These are phyloP conservation scores for Leptographium lundbergii DNA, from an alignment of 2,329 filamentous ascomycete species.

Conservation along the genomic window DNA sequence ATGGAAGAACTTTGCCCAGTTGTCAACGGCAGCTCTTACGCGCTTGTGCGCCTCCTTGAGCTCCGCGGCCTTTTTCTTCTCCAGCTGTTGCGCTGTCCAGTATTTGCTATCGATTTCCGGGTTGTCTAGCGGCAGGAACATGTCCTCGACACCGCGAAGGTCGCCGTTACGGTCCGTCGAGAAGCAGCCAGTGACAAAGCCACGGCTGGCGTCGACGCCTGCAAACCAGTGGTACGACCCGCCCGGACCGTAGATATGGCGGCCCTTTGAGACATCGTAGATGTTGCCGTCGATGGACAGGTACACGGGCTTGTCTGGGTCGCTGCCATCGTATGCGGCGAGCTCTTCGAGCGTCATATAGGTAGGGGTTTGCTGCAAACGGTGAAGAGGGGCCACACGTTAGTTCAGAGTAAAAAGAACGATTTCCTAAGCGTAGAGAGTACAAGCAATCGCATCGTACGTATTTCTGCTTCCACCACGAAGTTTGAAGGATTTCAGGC, in stretches of 20 bases:
- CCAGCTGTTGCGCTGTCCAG: constrained; percentile 42
- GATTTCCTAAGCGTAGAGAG: background rate
- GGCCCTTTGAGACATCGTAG: constrained; percentile 65
- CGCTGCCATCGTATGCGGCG: constrained; percentile 60
- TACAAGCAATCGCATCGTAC: constrained; percentile 29
- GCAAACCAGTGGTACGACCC: constrained; percentile 81
- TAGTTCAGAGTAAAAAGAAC: background rate
- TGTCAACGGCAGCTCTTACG: constrained; percentile 54
- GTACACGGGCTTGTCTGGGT: constrained; percentile 68
- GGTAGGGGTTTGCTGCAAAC: constrained; percentile 38
- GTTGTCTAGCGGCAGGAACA: constrained; percentile 60
- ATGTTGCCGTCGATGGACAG: constrained; percentile 80
- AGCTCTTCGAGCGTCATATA: constrained; percentile 67
- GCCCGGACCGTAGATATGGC: constrained; percentile 65
- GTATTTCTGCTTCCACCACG: constrained; percentile 46
- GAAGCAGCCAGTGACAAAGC: constrained; percentile 91
- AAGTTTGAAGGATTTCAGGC: constrained; percentile 46
- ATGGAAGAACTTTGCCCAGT: constrained; percentile 77
- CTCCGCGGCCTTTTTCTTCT: constrained; percentile 47
- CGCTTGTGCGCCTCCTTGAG: constrained; percentile 47
- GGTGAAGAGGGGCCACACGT: background rate
- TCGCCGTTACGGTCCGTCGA: constrained; percentile 72
- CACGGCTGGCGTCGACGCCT: constrained; percentile 73
- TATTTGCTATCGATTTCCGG: constrained; percentile 47
- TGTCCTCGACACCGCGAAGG: constrained; percentile 73